Conservation (phyloP, 108 stramenopile genomes). For the Fistulifera solaris region DNA sequence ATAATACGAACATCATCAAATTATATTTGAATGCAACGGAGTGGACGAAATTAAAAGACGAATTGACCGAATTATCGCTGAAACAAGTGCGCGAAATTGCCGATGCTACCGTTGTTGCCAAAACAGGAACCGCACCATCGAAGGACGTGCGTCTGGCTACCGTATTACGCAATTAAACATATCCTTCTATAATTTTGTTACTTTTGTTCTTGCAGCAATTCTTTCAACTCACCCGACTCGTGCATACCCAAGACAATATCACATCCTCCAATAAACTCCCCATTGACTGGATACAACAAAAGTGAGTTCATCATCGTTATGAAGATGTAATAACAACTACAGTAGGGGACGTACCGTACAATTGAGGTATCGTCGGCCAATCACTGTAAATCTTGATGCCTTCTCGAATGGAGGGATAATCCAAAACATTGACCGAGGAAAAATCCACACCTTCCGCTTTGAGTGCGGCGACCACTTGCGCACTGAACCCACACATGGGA, state of each 20-base stretch:
- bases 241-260: constrained; percentile 91
- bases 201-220: constrained; percentile 31
- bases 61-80: background rate
- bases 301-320: too few species aligned
- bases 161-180: too few species aligned
- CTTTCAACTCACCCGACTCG: constrained; percentile 83
- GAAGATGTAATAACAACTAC: too few species aligned
- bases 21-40: background rate
- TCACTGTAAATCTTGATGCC: constrained; percentile 83
- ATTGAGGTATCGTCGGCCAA: constrained; percentile 93
- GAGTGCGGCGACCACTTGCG: constrained; percentile 81
- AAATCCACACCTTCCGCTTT: constrained; percentile 87
- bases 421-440: constrained; percentile 93
- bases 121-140: background rate
- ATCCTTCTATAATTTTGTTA: too few species aligned
- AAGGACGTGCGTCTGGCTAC: too few species aligned
- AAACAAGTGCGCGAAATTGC: background rate
- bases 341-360: too few species aligned
- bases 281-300: too few species aligned
- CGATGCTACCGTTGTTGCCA: background rate
- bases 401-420: constrained; percentile 92
- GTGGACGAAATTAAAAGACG: background rate
- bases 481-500: constrained; percentile 97
- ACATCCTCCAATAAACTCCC: constrained; percentile 95
- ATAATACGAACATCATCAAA: background rate